Evolutionary conservation across 106 monocot genomes (phyloP).

Genomic region (Dendrobium chrysotoxum): DNA sequence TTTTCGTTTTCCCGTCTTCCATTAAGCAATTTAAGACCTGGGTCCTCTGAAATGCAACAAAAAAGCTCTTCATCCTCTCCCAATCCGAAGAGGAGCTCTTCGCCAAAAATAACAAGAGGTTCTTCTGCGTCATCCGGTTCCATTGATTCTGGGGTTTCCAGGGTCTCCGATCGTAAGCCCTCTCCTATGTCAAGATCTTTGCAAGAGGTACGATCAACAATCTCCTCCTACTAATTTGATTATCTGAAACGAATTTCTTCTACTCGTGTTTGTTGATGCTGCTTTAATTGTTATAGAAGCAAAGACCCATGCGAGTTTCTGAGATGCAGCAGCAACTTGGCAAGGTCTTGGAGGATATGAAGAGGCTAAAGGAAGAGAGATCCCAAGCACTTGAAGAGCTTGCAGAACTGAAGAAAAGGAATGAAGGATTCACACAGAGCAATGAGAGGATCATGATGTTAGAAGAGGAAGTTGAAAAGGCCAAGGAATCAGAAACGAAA

Average conservation of each 20-base stretch:
- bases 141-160: neutral
- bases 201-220: neutral
- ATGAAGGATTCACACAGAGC: constrained; percentile 35
- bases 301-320: neutral
- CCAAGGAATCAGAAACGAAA: constrained; percentile 71
- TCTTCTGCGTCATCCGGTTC: neutral
- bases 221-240: neutral
- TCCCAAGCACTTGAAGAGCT: constrained; percentile 36
- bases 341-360: neutral
- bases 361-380: constrained; percentile 13
- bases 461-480: constrained; percentile 36
- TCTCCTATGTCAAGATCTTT: constrained; percentile 6
- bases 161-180: neutral
- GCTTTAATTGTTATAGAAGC: neutral
- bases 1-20: neutral
- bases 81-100: constrained; percentile 3
- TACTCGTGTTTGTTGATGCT: neutral
- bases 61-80: neutral
- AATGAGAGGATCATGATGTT: constrained; percentile 17
- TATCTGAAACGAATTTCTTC: neutral
- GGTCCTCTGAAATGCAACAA: neutral
- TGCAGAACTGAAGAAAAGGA: constrained; percentile 33
- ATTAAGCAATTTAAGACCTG: neutral
- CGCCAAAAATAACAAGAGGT: constrained; percentile 1
- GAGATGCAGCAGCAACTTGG: constrained; percentile 5